Percentiles rank a stretch among this genome's conserved stretches.
Evolutionary conservation across 306 rosid species (phyloP).

Genomic region (Citrullus colocynthis): DNA sequence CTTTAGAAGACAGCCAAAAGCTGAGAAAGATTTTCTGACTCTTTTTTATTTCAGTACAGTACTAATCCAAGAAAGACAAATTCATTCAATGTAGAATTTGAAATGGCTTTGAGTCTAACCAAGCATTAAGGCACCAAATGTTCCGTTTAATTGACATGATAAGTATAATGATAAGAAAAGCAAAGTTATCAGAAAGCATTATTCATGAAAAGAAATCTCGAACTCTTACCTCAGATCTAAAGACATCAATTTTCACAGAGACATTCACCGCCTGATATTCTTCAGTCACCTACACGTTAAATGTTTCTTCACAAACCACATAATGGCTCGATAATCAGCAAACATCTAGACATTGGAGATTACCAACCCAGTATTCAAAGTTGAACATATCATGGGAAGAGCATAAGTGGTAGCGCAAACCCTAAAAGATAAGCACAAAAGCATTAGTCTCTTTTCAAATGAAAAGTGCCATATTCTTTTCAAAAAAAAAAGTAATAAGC

Average conservation of each 20-base stretch:
- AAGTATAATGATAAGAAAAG: not conserved
- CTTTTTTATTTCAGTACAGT: not conserved
- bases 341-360: constrained; percentile 18
- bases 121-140: not conserved
- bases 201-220: not conserved
- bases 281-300: constrained; percentile 69
- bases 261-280: constrained; percentile 96
- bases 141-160: not conserved
- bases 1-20: not conserved
- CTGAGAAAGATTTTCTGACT: not conserved
- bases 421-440: constrained; percentile 37
- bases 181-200: not conserved
- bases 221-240: constrained; percentile 55
- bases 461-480: too few relatives aligned
- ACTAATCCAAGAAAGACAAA: not conserved
- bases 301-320: constrained; percentile 19
- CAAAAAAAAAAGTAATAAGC: constrained; percentile 11
- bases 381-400: constrained; percentile 94
- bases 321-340: constrained; percentile 19
- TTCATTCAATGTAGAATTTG: not conserved
- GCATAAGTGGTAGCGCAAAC: constrained; percentile 83
- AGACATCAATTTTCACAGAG: constrained; percentile 61
- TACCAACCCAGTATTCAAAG: constrained; percentile 90
- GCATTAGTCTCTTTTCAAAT: too few relatives aligned
- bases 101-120: not conserved